phyloP scores from a whole-genome alignment of 768 basidiomycete species.

The Exidia glandulosa region DNA sequence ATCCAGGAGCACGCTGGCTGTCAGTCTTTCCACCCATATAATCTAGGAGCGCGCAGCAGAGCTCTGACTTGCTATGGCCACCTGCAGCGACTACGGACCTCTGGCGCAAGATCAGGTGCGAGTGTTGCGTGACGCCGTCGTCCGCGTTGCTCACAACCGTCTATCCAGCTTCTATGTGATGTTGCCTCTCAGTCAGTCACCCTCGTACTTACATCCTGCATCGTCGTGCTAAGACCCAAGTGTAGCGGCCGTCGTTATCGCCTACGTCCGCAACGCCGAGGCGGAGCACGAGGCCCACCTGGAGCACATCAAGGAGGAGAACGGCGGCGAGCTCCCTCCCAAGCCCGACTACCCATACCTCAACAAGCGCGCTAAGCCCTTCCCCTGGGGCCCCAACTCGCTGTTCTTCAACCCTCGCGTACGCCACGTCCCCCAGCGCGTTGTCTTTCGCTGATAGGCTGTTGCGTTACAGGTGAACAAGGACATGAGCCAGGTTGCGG shows the following conservation, averaged over 20 bases:
- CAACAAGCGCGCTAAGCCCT: slow-evolving; percentile 67
- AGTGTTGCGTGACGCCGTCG: neutral
- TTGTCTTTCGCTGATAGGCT: neutral
- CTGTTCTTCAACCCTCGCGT: slow-evolving; percentile 75
- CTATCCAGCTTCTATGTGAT: slow-evolving; percentile 57
- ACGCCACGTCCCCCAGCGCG: slow-evolving; percentile 14
- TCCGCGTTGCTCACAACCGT: neutral
- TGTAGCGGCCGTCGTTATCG: slow-evolving; percentile 17
- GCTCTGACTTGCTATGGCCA: neutral
- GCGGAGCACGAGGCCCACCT: slow-evolving; percentile 59
- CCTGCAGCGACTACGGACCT: slow-evolving; percentile 58
- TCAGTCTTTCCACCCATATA: neutral
- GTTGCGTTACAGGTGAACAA: slow-evolving; percentile 42
- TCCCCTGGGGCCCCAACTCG: slow-evolving; percentile 76
- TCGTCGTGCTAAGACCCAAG: slow-evolving; percentile 9
- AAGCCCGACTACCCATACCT: slow-evolving; percentile 65
- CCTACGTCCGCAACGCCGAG: slow-evolving; percentile 43
- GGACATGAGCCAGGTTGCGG: slow-evolving; percentile 35
- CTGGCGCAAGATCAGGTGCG: slow-evolving; percentile 73
- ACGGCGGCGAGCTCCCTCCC: slow-evolving; percentile 61
- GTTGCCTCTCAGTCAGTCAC: slow-evolving; percentile 58
- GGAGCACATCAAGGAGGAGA: slow-evolving; percentile 59
- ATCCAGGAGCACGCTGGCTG: neutral
- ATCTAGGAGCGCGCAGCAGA: neutral
- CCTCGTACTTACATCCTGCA: neutral